A percentile compares a stretch with the other conserved stretches of the same genome.
phyloP scores from a whole-genome alignment of 495 filamentous ascomycete genomes.

The Talaromyces borbonicus region DNA sequence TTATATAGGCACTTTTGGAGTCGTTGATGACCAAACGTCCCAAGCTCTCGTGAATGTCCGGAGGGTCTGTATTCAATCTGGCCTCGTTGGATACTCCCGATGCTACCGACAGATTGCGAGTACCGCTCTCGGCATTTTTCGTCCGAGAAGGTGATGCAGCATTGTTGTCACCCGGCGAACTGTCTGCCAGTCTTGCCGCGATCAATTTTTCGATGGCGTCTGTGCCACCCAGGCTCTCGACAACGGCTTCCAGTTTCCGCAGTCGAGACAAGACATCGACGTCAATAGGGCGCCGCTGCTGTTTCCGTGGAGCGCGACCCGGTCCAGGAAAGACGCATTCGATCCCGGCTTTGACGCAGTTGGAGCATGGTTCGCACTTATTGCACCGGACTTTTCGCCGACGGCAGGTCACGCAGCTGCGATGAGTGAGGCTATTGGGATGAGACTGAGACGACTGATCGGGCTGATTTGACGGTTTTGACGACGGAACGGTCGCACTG shows the following conservation, averaged over 20 bases:
- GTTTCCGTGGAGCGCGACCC: constrained; percentile 64
- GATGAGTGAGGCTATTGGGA: constrained; percentile 47
- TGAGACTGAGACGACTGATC: constrained; percentile 9
- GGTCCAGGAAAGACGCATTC: constrained; percentile 80
- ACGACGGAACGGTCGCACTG: no score
- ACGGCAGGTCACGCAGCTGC: constrained; percentile 78
- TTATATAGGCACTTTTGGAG: constrained; percentile 74
- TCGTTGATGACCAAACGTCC: constrained; percentile 79
- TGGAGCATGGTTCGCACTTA: constrained; percentile 72
- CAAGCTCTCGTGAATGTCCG: constrained; percentile 47
- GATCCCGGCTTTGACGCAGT: constrained; percentile 68
- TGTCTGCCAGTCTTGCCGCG: not conserved
- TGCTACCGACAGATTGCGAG: not conserved
- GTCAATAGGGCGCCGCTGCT: constrained; percentile 57
- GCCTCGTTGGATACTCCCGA: not conserved
- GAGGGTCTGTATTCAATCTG: constrained; percentile 7
- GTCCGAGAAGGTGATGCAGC: not conserved
- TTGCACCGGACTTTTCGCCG: constrained; percentile 82
- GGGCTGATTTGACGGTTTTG: constrained; percentile 13
- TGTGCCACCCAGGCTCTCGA: constrained; percentile 49
- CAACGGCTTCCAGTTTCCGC: constrained; percentile 71
- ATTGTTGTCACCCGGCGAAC: not conserved
- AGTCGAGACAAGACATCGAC: constrained; percentile 69
- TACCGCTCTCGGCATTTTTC: not conserved
- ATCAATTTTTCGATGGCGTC: constrained; percentile 1